Conservation (phyloP, 768 basidiomycete genomes). For the Russula brevipes region DNA sequence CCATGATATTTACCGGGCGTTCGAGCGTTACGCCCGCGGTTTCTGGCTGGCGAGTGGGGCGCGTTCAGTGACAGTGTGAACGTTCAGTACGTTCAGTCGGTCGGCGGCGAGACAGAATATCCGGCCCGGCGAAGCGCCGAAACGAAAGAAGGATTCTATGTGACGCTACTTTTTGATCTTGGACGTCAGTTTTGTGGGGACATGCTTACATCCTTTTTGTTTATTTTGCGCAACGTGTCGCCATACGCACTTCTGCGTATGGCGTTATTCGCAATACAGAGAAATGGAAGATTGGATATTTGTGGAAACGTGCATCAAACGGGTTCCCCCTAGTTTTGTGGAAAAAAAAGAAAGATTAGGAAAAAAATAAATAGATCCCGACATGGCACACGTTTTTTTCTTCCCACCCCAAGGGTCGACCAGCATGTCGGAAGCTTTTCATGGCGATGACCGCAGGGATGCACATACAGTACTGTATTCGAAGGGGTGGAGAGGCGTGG, state of each 20-base stretch:
- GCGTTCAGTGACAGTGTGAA: neutral
- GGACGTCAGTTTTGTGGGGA: neutral
- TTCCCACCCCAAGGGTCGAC: neutral
- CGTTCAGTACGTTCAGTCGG: too few relatives aligned
- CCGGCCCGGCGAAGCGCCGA: neutral
- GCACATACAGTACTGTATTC: neutral
- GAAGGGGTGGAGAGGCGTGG: neutral
- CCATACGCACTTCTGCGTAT: constrained; percentile 8
- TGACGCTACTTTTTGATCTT: neutral
- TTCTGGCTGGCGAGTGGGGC: neutral
- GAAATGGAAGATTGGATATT: constrained; percentile 12
- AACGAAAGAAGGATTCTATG: neutral
- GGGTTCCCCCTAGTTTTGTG: too few relatives aligned
- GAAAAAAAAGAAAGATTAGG: too few relatives aligned
- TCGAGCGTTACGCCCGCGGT: neutral
- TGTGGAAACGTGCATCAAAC: too few relatives aligned
- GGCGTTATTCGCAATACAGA: constrained; percentile 5
- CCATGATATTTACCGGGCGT: neutral
- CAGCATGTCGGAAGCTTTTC: neutral
- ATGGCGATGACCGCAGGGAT: neutral
- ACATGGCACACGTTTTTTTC: neutral
- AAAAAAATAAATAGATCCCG: neutral
- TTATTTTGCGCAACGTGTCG: constrained; percentile 6
- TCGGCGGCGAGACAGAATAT: neutral
- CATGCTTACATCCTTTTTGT: neutral